Base-by-base conservation (phyloP, 345 rosid genomes). In the Passiflora organensis region DNA sequence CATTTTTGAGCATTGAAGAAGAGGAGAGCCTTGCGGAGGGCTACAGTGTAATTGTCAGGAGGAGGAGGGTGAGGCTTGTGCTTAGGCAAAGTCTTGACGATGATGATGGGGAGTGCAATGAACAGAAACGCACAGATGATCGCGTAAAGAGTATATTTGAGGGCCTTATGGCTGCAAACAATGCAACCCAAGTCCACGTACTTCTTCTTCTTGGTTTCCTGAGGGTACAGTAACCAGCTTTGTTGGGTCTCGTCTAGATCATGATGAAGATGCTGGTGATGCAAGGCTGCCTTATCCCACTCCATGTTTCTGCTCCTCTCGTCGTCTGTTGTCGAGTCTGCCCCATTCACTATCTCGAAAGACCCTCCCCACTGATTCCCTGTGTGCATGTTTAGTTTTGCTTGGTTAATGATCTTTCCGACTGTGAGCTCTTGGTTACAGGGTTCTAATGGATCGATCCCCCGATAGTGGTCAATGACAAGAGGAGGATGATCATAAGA, bases 1-100 rank as follows among this genome's bases (percentile, higher is more conserved):
- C 97, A 90, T 72, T 82, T 87, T 43, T 90, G 97, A 43, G 95
- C 95, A 48, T 90, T 84, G 72, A 90, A 90, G 69, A 90, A 90
- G 59, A 82, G 84, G 48, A 90, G 73, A 10, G 95, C 84, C 74
- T 87, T 84, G 39, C 71, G 86, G 53, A 90, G 83, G 18, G 95
- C 97, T 43, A 74, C 61, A 47, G 95, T 75, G 79, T 90, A 87
- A 59, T 79, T 62, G 55, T 90, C 95, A 0, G 87, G 81, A 2
- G 83, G 79, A 10, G 90, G 74, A 47, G 90, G 83, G 1, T 10
- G 32, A 16, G 76, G 9, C 44, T 72, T 74, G 67, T 77, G 85
- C 36, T 60, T 51, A 0, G 97, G 95, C 59, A 90, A n/a, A 6
- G 88, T 32, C 77, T 80, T 74, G 44, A 10, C 91, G 47, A 90